Base-by-base conservation (phyloP, 345 rosid species). In the Aquilaria sinensis region DNA sequence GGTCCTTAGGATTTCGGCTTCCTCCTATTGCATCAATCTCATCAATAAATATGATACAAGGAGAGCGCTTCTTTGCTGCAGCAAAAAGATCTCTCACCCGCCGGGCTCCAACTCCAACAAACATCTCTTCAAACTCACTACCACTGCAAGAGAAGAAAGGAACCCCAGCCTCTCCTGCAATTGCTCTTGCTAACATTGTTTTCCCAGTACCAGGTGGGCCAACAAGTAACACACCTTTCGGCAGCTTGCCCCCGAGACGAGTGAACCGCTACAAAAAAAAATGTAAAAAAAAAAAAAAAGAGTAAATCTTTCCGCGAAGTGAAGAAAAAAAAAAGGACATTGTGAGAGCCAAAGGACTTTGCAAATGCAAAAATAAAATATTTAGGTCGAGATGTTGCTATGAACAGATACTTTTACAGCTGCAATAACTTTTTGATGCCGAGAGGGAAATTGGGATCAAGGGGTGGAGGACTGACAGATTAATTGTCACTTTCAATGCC, bases 91-190 rank as follows among this genome's bases (percentile, higher is more conserved):
- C 97, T 74, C 99, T 87, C 43, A 94, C 97, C 70, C 97, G 81
- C 66, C 96, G 78, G 47, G 99, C 99, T 80, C 99, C 99, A 72
- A 88, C 99, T 15, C 97, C 99, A 69, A 94, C 99, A 79, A 88
- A 94, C 96, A 94, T 88, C 80, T 94, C 99, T 72, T 94, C 99
- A 60, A 94, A 94, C 73, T 94, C 99, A 61, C 99, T 94, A 59
- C 99, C 99, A 67, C 99, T 94, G 87, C 97, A 88, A 16, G 96
- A 94, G 79, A 88, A 94, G 81, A 94, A 94, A 55, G 99, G 99
- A 63, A 91, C 96, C 57, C 97, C 93, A 37, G 97, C 97, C 84
- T 94, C 97, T 51, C 99, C 99, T 45, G 99, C 99, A 61, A 94
- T 90, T 56, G 99, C 96, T 50, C 99, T 91, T 49, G 99, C 99